Evolutionary conservation across 306 rosid genomes (phyloP), one percentile per base, ranked within the genome.

Genomic region (Medicago arabica): DNA sequence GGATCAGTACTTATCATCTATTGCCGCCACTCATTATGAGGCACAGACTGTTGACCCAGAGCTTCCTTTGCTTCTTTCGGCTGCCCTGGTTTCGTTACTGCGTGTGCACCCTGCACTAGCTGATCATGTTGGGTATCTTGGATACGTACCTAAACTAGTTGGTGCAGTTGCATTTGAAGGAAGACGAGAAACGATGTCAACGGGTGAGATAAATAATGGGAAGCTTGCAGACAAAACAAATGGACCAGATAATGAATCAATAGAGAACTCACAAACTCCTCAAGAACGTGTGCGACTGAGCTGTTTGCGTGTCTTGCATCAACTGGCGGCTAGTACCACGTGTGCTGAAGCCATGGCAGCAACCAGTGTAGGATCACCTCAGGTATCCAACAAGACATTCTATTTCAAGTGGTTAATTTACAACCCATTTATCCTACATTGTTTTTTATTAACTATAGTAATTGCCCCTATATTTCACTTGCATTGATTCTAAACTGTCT

Each of bases 271-370:
- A 51, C 99, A 90, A 85, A 92, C 97, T 55, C 97, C 97, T 53
- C 97, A 92, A 84, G 99, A 95, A 77, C 97, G 92, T 60, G 97
- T 95, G 43, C 99, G 99, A 68, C 93, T 95, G 64, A 95, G 99
- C 76, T 95, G 99, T 82, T 85, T 95, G 81, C 97, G 99, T 14
- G 97, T 95, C 75, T 88, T 95, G 71, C 99, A 95, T 90, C 99
- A 95, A 79, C 92, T 95, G 76, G 99, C 99, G 36, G 99, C 92
- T 76, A 95, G 99, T 82, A 95, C 99, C 75, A 92, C 81, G 0
- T 95, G 99, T 80, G 99, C 99, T 67, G 99, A 95, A 88, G 97
- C 99, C 68, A 95, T 95, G 99, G 99, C 99, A 54, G 99, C 99
- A 78, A 95, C 99, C 74, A 95, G 99, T 83, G 96, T 75, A 1